Percentiles rank a stretch among this genome's conserved stretches.
phyloP scores from a whole-genome alignment of 768 basidiomycete genomes.

The Suillus bovinus region DNA sequence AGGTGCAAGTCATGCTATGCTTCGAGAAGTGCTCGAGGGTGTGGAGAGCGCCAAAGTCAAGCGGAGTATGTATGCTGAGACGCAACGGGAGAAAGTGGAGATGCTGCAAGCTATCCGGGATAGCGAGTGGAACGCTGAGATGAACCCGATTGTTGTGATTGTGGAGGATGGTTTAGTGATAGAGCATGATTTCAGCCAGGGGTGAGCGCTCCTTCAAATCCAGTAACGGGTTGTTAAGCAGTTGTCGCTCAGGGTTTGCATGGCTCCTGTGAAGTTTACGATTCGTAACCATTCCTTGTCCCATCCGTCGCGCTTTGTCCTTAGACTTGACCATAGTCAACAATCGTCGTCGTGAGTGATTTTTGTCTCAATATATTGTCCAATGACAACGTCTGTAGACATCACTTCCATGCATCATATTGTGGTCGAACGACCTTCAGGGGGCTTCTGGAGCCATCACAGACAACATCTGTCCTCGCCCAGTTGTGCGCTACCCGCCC shows the following conservation, averaged over 20 bases:
- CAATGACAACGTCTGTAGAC: constrained; percentile 31
- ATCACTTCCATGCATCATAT: constrained; percentile 54
- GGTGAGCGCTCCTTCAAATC: constrained; percentile 48
- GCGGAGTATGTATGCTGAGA: constrained; percentile 91
- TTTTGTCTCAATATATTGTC: constrained; percentile 1
- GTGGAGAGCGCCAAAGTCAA: constrained; percentile 65
- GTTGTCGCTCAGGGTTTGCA: constrained; percentile 49
- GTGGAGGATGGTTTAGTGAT: constrained; percentile 44
- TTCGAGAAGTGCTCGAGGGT: constrained; percentile 60
- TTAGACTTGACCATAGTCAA: constrained; percentile 44
- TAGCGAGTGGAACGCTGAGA: constrained; percentile 79
- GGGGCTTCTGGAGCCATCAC: constrained; percentile 54
- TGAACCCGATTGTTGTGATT: constrained; percentile 65
- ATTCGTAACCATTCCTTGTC: constrained; percentile 76
- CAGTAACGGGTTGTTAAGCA: constrained; percentile 3
- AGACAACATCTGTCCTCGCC: constrained; percentile 43
- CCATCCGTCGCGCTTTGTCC: constrained; percentile 54
- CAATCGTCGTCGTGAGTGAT: constrained; percentile 20
- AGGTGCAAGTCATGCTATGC: constrained; percentile 67
- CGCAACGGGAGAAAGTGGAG: constrained; percentile 67
- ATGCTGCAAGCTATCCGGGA: constrained; percentile 65
- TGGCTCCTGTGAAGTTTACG: constrained; percentile 51
- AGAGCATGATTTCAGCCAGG: constrained; percentile 65
- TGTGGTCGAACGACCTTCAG: constrained; percentile 68
- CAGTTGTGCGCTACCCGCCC: constrained; percentile 63